Conservation (phyloP, 2,329 filamentous ascomycete species). For the Penicillium hordei region DNA sequence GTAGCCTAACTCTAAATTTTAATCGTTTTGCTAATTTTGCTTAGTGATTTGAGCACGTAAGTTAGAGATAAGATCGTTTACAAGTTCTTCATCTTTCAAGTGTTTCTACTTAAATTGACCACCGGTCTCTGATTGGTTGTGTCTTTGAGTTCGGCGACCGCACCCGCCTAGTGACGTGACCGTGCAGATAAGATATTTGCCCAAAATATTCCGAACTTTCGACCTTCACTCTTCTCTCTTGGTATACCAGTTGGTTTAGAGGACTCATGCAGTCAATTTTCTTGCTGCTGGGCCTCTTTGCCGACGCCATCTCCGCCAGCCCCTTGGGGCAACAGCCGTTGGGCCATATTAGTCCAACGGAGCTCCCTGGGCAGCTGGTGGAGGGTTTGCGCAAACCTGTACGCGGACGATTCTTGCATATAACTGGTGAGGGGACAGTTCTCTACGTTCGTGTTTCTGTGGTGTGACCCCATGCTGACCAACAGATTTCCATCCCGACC, state of each 20-base stretch:
- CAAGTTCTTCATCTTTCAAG: not conserved
- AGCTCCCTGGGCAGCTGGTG: not conserved
- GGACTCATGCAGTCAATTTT: constrained; percentile 19
- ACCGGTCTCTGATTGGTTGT: not conserved
- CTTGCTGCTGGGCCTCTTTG: constrained; percentile 17
- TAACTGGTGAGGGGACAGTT: constrained; percentile 31
- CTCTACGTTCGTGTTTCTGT: not conserved
- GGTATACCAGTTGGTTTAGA: constrained; percentile 2
- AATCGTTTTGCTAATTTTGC: not conserved
- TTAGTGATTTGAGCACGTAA: too few species aligned
- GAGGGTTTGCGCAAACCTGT: not conserved
- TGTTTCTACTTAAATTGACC: not conserved
- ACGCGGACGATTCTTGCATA: constrained; percentile 39
- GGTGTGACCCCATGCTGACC: not conserved
- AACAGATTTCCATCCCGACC: constrained; percentile 87
- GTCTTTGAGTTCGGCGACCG: not conserved
- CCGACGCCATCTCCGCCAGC: constrained; percentile 15
- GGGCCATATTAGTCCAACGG: not conserved
- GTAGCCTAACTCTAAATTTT: not conserved
- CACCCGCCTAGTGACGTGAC: constrained; percentile 6
- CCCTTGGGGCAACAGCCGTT: constrained; percentile 17
- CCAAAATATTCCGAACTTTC: not conserved
- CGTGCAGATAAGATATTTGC: constrained; percentile 2
- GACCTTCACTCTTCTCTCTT: not conserved
- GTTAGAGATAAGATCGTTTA: not conserved